phyloP scores from a whole-genome alignment of 2,329 filamentous ascomycete species.

The Incumbomyces delicatus region DNA sequence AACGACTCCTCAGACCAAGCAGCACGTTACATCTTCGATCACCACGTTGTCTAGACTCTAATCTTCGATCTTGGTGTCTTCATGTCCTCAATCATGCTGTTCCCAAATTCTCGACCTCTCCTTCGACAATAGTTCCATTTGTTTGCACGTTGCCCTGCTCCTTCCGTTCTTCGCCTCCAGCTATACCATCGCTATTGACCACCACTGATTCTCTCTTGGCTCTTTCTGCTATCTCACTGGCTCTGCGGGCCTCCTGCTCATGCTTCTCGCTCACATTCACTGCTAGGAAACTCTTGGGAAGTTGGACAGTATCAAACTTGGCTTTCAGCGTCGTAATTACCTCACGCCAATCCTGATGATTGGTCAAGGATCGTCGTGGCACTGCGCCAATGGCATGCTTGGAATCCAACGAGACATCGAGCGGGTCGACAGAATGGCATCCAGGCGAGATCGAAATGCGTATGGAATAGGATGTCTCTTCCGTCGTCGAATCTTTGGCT shows the following conservation, averaged over 20 bases:
- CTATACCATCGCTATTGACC: background rate
- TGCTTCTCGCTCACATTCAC: conserved; percentile 44
- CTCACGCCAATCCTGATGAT: conserved; percentile 89
- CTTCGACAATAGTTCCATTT: background rate
- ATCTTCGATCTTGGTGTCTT: background rate
- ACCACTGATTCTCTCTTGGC: background rate
- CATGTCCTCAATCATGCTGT: background rate
- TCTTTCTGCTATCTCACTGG: conserved; percentile 5
- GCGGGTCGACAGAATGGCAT: conserved; percentile 89
- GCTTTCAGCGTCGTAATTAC: conserved; percentile 92
- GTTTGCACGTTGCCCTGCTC: background rate
- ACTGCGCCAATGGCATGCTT: conserved; percentile 94
- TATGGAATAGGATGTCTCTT: conserved; percentile 86
- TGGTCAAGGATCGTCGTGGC: conserved; percentile 77
- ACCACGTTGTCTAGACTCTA: background rate
- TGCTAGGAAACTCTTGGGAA: conserved; percentile 42
- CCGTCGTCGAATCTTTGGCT: conserved; percentile 68
- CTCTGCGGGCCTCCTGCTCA: conserved; percentile 22
- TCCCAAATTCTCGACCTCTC: background rate
- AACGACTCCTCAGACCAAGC: no score
- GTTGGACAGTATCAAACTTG: conserved; percentile 78
- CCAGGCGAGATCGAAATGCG: conserved; percentile 92
- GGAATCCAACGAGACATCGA: conserved; percentile 92
- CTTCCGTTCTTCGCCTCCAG: background rate
- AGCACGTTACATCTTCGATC: background rate